Evolutionary conservation across 2,329 filamentous ascomycete species (phyloP).

Genomic region (Penicillium fuscoglaucum): DNA sequence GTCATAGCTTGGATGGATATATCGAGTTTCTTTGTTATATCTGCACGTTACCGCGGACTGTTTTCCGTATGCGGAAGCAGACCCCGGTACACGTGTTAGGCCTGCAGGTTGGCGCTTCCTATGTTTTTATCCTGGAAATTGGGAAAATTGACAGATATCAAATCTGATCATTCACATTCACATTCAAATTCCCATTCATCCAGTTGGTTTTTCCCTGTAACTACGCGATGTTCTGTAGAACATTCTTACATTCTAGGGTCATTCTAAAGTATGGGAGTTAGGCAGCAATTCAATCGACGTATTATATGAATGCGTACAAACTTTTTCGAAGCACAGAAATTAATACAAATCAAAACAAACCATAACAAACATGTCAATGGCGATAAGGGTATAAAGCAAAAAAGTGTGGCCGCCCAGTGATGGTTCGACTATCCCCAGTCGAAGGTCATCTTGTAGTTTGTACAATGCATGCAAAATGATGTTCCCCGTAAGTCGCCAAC

Average conservation of each 20-base stretch:
- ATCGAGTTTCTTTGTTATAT: conserved; percentile 6
- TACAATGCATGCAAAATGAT: neutral
- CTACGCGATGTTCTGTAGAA: too few relatives aligned
- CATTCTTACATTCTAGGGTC: too few relatives aligned
- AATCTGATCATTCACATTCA: neutral
- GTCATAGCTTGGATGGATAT: conserved; percentile 3
- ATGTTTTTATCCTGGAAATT: neutral
- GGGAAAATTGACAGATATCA: neutral
- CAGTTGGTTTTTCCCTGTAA: neutral
- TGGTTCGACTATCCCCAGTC: neutral
- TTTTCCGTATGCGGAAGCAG: conserved; percentile 1
- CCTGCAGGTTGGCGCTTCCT: neutral
- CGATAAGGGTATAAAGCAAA: conserved; percentile 10
- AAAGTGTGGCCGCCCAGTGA: conserved; percentile 2
- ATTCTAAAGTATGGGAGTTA: neutral
- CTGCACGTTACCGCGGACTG: neutral
- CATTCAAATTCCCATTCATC: neutral
- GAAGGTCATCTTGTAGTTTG: neutral
- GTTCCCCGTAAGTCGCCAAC: neutral
- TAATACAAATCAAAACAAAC: neutral
- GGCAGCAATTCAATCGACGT: neutral
- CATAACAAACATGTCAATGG: neutral
- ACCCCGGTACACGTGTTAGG: conserved; percentile 4
- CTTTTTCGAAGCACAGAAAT: neutral
- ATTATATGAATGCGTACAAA: neutral